A percentile compares a stretch with the other conserved stretches of the same genome.
Evolutionary conservation across 495 filamentous ascomycete genomes (phyloP).

Genomic region (Baudoinia panamericana): DNA sequence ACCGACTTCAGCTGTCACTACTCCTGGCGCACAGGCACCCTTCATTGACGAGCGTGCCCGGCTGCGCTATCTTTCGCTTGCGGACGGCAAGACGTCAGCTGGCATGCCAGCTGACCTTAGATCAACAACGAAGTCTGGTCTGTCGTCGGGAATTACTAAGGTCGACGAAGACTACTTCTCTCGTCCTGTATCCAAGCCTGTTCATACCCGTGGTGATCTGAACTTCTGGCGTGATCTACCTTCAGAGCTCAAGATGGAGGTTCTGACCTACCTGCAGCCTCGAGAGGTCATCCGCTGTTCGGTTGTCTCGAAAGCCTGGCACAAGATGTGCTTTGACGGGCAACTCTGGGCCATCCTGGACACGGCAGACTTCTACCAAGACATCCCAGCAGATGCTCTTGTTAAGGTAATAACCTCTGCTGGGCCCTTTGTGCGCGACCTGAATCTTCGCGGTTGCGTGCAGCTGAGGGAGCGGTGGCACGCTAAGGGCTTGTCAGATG

Average conservation of each 20-base stretch:
- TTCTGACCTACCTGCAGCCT: conserved; percentile 64
- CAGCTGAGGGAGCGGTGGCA: conserved; percentile 70
- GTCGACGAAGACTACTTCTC: conserved; percentile 38
- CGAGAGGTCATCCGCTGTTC: conserved; percentile 75
- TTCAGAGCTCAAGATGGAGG: conserved; percentile 62
- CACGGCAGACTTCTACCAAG: conserved; percentile 70
- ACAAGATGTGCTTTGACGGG: conserved; percentile 84
- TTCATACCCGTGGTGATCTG: conserved; percentile 38
- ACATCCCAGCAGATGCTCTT: conserved; percentile 71
- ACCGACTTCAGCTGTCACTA: conserved; percentile 45
- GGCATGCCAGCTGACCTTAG: conserved; percentile 54
- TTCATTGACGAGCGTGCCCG: conserved; percentile 35
- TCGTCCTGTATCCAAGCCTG: conserved; percentile 25
- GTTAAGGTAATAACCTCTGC: conserved; percentile 73
- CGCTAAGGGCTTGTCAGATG: conserved; percentile 58
- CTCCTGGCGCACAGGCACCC: conserved; percentile 33
- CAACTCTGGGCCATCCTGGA: conserved; percentile 83
- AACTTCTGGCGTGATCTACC: conserved; percentile 75
- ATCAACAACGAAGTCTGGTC: conserved; percentile 30
- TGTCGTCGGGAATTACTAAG: conserved; percentile 21
- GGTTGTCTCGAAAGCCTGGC: conserved; percentile 64
- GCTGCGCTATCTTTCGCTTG: conserved; percentile 36
- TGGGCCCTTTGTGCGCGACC: conserved; percentile 77
- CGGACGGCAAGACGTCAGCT: conserved; percentile 36
- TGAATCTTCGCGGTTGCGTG: conserved; percentile 69